A percentile compares a stretch with the other conserved stretches of the same genome.
These are phyloP conservation scores for Scedosporium boydii DNA, from an alignment of 2,329 filamentous ascomycete genomes.

Conservation along the genomic window DNA sequence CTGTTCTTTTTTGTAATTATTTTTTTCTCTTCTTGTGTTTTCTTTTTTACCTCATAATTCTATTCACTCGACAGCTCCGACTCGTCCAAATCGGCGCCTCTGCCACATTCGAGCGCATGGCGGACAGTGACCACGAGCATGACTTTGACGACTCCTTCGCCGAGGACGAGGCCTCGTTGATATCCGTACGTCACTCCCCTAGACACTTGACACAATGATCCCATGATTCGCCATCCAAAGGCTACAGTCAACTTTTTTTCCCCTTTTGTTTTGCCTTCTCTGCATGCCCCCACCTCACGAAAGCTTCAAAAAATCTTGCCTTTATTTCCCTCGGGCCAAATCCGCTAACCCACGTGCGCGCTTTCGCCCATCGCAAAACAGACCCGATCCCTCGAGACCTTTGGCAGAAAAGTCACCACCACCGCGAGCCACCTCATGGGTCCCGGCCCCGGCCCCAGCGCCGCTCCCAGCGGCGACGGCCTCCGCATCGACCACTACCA, in stretches of 20 bases:
- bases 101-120: slow-evolving; percentile 3
- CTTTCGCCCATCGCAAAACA: slow-evolving; percentile 24
- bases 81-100: neutral
- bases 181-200: slow-evolving; percentile 10
- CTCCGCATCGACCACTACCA: slow-evolving; percentile 56
- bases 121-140: slow-evolving; percentile 3
- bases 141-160: slow-evolving; percentile 5
- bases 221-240: neutral
- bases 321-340: neutral
- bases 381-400: slow-evolving; percentile 83
- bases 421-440: slow-evolving; percentile 87
- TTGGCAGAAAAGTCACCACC: slow-evolving; percentile 87
- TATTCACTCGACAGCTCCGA: neutral
- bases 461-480: slow-evolving; percentile 26
- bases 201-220: neutral
- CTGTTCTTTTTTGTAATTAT: too few relatives aligned
- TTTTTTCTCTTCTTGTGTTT: too few relatives aligned
- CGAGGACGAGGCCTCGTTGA: slow-evolving; percentile 11
- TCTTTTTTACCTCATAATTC: too few relatives aligned
- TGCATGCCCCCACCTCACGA: neutral
- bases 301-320: too few relatives aligned
- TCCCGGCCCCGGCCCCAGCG: slow-evolving; percentile 31
- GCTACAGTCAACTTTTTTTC: neutral
- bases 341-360: neutral
- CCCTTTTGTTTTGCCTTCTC: neutral